phyloP scores from a whole-genome alignment of 1,284 basidiomycete species.

The Pholiota adiposa region DNA sequence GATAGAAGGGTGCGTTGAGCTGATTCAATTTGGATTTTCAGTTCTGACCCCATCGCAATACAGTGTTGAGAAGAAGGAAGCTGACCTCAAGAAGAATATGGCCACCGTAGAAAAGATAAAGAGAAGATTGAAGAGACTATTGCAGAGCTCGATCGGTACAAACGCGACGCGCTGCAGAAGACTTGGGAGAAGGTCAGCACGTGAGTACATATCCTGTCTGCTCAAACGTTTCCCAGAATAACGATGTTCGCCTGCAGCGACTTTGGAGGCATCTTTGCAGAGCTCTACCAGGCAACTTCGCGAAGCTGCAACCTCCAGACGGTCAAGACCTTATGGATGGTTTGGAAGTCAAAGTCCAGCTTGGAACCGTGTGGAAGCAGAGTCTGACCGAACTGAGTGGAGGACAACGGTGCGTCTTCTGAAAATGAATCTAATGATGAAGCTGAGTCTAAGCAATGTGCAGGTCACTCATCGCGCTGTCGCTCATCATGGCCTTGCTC shows the following conservation, averaged over 20 bases:
- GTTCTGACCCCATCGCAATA: not conserved
- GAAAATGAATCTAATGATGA: not conserved
- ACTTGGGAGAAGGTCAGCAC: constrained; percentile 96
- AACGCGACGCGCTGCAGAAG: constrained; percentile 90
- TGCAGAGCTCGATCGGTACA: constrained; percentile 91
- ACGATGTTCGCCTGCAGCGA: constrained; percentile 58
- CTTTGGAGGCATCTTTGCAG: constrained; percentile 96
- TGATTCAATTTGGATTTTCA: not conserved
- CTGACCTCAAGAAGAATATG: constrained; percentile 87
- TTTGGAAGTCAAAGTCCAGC: constrained; percentile 96
- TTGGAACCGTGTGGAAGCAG: constrained; percentile 97
- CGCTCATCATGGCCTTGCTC: constrained; percentile 96
- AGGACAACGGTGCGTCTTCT: constrained; percentile 81
- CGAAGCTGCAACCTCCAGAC: constrained; percentile 93
- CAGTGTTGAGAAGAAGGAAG: constrained; percentile 96
- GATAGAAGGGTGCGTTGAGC: constrained; percentile 92
- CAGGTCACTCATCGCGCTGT: constrained; percentile 95
- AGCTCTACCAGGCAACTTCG: constrained; percentile 97
- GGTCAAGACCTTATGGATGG: constrained; percentile 93
- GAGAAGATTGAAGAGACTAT: constrained; percentile 97
- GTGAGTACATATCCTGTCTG: constrained; percentile 54
- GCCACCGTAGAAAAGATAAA: constrained; percentile 90
- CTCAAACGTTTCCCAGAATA: not conserved
- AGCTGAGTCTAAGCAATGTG: constrained; percentile 3
- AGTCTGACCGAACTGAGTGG: constrained; percentile 96